Evolutionary conservation across 805 yeast genomes (phyloP).

Genomic region (Kluyveromyces aestuarii): DNA sequence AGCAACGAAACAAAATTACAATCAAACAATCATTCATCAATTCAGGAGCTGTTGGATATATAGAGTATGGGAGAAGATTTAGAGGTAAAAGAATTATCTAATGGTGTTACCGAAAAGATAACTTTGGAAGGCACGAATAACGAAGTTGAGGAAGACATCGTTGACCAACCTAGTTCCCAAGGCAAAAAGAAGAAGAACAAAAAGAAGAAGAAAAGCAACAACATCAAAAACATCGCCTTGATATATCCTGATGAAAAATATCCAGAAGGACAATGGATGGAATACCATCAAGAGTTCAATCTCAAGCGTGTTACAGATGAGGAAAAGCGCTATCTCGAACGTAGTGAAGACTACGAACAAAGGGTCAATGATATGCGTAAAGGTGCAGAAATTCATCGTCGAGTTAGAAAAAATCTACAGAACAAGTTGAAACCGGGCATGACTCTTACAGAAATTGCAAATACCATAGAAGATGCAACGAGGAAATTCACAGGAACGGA

Average conservation of each 20-base stretch:
- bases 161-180: conserved; percentile 1
- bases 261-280: conserved; percentile 85
- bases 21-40: neutral
- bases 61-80: neutral
- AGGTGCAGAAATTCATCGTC: conserved; percentile 92
- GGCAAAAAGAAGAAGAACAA: conserved; percentile 49
- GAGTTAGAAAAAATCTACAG: conserved; percentile 76
- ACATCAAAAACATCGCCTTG: conserved; percentile 53
- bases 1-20: neutral
- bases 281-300: conserved; percentile 57
- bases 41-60: neutral
- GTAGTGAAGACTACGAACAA: conserved; percentile 38
- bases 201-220: conserved; percentile 47
- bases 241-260: conserved; percentile 62
- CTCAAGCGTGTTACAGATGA: conserved; percentile 73
- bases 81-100: neutral
- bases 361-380: conserved; percentile 85
- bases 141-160: conserved; percentile 4
- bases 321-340: conserved; percentile 72
- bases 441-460: conserved; percentile 84
- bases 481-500: conserved; percentile 62
- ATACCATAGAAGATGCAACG: conserved; percentile 76
- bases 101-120: neutral
- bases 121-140: neutral
- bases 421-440: conserved; percentile 79